Conservation (phyloP, 257 asterid species). For the Ilex aquifolium region DNA sequence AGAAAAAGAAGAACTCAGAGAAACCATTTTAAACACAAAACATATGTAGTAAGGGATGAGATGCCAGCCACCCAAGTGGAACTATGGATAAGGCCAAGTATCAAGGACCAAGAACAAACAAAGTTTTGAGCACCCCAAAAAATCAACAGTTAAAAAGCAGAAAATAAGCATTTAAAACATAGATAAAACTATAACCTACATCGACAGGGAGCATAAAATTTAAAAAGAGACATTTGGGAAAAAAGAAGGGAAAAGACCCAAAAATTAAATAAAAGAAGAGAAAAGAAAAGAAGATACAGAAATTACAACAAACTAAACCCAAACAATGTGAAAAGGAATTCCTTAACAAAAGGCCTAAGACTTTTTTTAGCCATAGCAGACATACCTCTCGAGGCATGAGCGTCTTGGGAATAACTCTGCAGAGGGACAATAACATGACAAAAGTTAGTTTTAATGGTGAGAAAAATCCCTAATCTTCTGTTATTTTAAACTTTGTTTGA, state of each 20-base stretch:
- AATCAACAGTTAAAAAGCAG: slow-evolving; percentile 3
- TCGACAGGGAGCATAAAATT: too few species aligned
- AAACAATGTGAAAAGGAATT: neutral
- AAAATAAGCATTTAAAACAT: neutral
- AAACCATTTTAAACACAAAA: slow-evolving; percentile 28
- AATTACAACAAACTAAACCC: slow-evolving; percentile 3
- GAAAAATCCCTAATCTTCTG: slow-evolving; percentile 10
- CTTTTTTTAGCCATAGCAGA: slow-evolving; percentile 31
- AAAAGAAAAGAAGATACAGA: neutral
- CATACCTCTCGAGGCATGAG: slow-evolving; percentile 99
- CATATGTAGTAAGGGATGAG: slow-evolving; percentile 21
- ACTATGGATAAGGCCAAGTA: slow-evolving; percentile 14
- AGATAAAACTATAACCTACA: neutral
- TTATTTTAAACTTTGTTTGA: slow-evolving; percentile 8
- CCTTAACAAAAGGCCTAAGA: neutral
- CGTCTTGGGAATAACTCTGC: slow-evolving; percentile 99
- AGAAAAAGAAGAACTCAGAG: slow-evolving; percentile 28
- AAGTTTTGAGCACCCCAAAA: slow-evolving; percentile 6
- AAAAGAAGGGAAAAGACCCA: too few species aligned
- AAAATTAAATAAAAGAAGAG: neutral
- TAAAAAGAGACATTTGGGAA: too few species aligned
- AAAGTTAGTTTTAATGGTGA: slow-evolving; percentile 30
- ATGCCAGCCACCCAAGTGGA: slow-evolving; percentile 26
- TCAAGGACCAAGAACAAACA: slow-evolving; percentile 27
- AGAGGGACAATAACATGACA: slow-evolving; percentile 66